These are phyloP conservation scores for Hordeum vulgare DNA, from an alignment of 176 grass and related monocot species.

Conservation along the genomic window MorexV3_pseudomolecules_assembly NC_058520.1:523883182-523883681, in stretches of 20 bases:
- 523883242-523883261: neutral
- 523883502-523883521: too few relatives aligned
- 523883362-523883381: neutral
- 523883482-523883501: conserved; percentile 18
- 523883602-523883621: neutral
- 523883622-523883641: neutral
- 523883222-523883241: neutral
- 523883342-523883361: neutral
- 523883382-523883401: neutral
- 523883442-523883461: neutral
- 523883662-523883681: neutral
- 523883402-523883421: neutral
- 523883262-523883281: neutral
- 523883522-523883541: neutral
- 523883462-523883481: neutral
- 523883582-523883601: neutral
- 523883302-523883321: conserved; percentile 41
- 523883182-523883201: neutral
- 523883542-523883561: neutral
- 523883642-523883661: neutral
- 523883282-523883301: neutral
- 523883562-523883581: neutral
- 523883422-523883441: neutral
- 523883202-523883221: conserved; percentile 25
- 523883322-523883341: conserved; percentile 13